Base-by-base conservation (phyloP, 1,139 yeast species). In the Taphrina wiesneri region DNA sequence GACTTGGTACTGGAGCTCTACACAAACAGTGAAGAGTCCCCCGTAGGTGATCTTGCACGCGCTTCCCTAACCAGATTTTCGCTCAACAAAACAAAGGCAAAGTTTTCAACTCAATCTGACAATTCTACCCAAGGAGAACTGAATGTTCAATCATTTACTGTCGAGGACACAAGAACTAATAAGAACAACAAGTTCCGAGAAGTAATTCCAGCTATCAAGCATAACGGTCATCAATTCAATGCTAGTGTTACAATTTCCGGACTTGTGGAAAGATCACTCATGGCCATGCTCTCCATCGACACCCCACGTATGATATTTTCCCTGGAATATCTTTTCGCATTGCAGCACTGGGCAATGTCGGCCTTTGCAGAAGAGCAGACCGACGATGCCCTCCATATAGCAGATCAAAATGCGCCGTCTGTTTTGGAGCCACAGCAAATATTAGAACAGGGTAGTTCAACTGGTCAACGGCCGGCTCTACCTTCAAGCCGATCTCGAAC, bases 281-380 rank as follows among this genome's bases (percentile, higher is more conserved):
- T 86, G 49, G 76, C 84, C 1, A 81, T 87, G 73, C 75, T 89
- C 11, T 85, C 90, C 0, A 82, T 92, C 13, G 96, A 91, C 70
- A 88, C 87, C 70, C 97, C 98, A 0, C 84, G 82, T 68, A 82
- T 88, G 21, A 86, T 93, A 61, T 76, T 93, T 60, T 97, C 97
- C 0, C 78, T 93, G 70, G 99, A 92, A 73, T 92, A 90, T 74
- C 73, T 93, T 52, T 84, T 91, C 76, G 92, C 93, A 0, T 74
- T 93, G 70, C 89, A 89, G 71, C 77, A 82, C 89, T 88, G 74
- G 75, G 80, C 25, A 85, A 82, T 70, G 78, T 77, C 68, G 86
- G 85, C 0, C 69, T 68, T 69, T 28, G 52, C 59, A 6, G 60
- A 41, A 4, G 43, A 36, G 6, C 19, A 25, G 21, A 21, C 11